These are phyloP conservation scores for Botrytis paeoniae DNA, from an alignment of 2,329 filamentous ascomycete species.

Conservation along the genomic window DNA sequence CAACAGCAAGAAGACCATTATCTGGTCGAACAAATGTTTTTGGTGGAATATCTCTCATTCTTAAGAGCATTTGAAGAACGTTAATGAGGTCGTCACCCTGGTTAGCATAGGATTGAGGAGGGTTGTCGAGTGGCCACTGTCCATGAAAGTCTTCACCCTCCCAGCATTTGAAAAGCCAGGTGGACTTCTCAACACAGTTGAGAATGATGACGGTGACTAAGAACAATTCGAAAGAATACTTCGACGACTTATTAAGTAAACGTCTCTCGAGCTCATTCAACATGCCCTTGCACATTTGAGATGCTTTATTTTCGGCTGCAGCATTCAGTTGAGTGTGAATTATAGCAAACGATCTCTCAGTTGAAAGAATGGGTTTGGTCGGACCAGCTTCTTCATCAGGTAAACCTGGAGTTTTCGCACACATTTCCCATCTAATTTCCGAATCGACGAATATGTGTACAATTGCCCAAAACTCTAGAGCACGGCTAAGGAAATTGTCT, in stretches of 20 bases:
- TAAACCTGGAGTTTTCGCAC: constrained; percentile 24
- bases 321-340: constrained; percentile 64
- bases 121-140: constrained; percentile 59
- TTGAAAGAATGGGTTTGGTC: constrained; percentile 25
- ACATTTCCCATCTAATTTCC: constrained; percentile 57
- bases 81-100: constrained; percentile 59
- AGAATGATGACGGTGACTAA: constrained; percentile 60
- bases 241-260: constrained; percentile 55
- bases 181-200: constrained; percentile 65
- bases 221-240: constrained; percentile 55
- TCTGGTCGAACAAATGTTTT: constrained; percentile 45
- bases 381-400: constrained; percentile 26
- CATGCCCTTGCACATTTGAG: constrained; percentile 55
- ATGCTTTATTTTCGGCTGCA: constrained; percentile 61
- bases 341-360: constrained; percentile 48
- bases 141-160: constrained; percentile 52
- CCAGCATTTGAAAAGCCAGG: constrained; percentile 67
- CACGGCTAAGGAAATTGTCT: constrained; percentile 54
- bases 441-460: constrained; percentile 61
- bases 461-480: constrained; percentile 62
- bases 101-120: constrained; percentile 54
- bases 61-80: constrained; percentile 58
- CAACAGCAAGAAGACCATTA: constrained; percentile 44
- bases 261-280: constrained; percentile 59
- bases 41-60: constrained; percentile 58